Evolutionary conservation across 139 green algal genomes (phyloP).

Genomic region (Picochlorum sp.): DNA sequence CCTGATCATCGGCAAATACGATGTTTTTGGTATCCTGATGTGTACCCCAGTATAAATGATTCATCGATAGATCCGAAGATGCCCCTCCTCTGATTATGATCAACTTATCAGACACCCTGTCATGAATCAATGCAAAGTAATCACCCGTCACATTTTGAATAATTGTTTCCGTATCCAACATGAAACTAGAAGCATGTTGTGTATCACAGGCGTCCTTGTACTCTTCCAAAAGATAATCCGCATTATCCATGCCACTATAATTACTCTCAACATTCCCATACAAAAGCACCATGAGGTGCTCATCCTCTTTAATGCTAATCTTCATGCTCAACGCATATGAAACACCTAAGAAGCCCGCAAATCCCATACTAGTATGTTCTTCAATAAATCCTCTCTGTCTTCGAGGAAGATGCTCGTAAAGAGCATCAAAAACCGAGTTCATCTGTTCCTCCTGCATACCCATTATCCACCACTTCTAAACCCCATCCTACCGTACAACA

Average conservation of each 20-base stretch:
- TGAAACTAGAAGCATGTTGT: background rate
- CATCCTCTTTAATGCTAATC: background rate
- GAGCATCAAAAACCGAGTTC: constrained; percentile 6
- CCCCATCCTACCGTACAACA: no score
- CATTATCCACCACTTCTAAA: background rate
- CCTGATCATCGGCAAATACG: constrained; percentile 9
- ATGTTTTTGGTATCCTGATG: background rate
- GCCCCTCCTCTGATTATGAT: background rate
- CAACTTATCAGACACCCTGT: background rate
- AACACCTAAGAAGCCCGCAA: constrained; percentile 3
- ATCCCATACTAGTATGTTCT: constrained; percentile 11
- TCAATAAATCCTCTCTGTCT: constrained; percentile 13
- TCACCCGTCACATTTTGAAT: background rate
- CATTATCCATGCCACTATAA: background rate
- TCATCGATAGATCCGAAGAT: background rate
- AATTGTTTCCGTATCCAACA: background rate
- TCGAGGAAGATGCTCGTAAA: constrained; percentile 13
- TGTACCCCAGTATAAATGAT: constrained; percentile 10
- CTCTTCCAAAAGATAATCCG: constrained; percentile 13
- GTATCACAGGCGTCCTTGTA: constrained; percentile 4
- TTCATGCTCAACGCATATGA: background rate
- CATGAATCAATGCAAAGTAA: constrained; percentile 7
- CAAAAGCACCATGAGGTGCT: constrained; percentile 9
- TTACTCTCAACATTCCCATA: constrained; percentile 5
- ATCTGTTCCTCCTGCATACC: constrained; percentile 1